A percentile compares a stretch with the other conserved stretches of the same genome.
These are phyloP conservation scores for Vitis hybrid DNA, from an alignment of 177 flowering plant species.

Conservation along the genomic window DNA sequence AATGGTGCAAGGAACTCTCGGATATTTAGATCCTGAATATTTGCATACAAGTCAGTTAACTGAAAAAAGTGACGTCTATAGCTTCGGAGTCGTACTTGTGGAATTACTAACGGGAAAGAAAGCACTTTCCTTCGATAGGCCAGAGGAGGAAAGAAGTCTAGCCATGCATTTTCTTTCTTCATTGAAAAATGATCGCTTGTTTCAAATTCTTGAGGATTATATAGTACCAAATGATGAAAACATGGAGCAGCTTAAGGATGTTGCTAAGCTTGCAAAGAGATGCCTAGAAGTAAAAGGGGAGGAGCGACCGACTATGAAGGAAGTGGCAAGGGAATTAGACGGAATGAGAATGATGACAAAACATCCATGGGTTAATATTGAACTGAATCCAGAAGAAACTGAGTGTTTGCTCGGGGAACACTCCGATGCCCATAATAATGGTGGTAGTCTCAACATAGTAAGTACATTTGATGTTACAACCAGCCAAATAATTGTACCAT, in stretches of 20 bases:
- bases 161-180: not conserved
- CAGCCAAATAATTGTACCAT: too few relatives aligned
- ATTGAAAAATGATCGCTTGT: not conserved
- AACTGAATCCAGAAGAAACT: too few relatives aligned
- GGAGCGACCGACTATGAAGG: constrained; percentile 1
- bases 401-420: too few relatives aligned
- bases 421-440: too few relatives aligned
- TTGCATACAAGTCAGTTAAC: not conserved
- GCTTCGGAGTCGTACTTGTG: constrained; percentile 7
- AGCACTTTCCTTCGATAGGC: not conserved
- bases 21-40: too few relatives aligned
- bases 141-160: not conserved
- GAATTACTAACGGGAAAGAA: constrained; percentile 8
- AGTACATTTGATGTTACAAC: too few relatives aligned
- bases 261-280: not conserved
- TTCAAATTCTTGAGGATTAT: not conserved
- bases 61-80: constrained; percentile 4
- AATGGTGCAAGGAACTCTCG: too few relatives aligned
- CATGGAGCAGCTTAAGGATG: not conserved
- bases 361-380: too few relatives aligned
- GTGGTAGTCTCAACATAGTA: too few relatives aligned
- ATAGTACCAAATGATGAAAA: not conserved
- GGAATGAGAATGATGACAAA: too few relatives aligned
- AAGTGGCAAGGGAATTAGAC: not conserved
- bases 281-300: constrained; percentile 1